Evolutionary conservation across 306 rosid species (phyloP), one percentile per base, ranked within the genome.

Genomic region (Chamaecrista fasciculata): DNA sequence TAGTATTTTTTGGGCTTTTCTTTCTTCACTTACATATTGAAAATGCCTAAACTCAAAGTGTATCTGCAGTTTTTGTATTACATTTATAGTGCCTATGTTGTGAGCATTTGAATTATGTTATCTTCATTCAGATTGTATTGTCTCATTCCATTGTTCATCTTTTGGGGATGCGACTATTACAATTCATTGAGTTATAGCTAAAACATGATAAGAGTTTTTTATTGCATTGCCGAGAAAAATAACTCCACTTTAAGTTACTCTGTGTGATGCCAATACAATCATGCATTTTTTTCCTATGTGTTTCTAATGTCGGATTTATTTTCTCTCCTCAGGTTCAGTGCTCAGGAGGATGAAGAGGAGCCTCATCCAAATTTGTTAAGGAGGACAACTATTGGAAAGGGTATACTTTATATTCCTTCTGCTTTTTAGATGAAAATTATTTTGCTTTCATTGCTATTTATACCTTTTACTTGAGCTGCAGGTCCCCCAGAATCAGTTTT

Each of bases 281-380:
- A 12, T 19, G 74, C 39, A 40, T 21, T 39, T 53, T 40, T 40
- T 48, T 71, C 31, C 55, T 52, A 5, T 16, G 21, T 66, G 57
- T 75, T 78, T 55, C 47, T 63, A 50, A 46, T 65, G 11, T 43
- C 39, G 48, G 16, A 25, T 65, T 52, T 59, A 16, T 73, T 40
- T 50, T 46, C 53, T 59, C 47, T 69, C 55, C 37, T 64, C 74
- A 94, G 97, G 83, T 89, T 91, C 75, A 94, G 99, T 73, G 96
- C 97, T 74, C 99, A 80, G 71, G 99, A 94, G 62, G 99, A 94
- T 77, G 99, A 94, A 79, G 99, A 94, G 69, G 92, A 89, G n/a
- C 15, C 86, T 78, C 84, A 71, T 78, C 88, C 89, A 67, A 84
- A 78, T 84, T 79, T 94, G 76, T 59, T 68, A 28, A 86, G 97